Evolutionary conservation across 768 basidiomycete species (phyloP).

Genomic region (Psilocybe sp.): DNA sequence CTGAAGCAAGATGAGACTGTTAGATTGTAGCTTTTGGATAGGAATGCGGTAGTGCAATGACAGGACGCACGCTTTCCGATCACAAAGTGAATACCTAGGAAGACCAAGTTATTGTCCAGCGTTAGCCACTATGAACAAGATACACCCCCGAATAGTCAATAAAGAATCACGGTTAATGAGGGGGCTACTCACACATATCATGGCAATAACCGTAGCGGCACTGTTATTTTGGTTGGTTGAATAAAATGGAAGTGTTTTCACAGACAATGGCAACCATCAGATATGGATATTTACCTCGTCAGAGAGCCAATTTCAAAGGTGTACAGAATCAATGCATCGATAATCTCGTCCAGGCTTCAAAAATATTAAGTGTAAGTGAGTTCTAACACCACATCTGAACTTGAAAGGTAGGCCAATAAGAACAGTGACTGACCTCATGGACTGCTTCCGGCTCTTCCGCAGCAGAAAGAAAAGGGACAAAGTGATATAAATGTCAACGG

Average conservation of each 20-base stretch:
- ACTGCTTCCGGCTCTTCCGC: slow-evolving; percentile 30
- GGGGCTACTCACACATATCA: slow-evolving; percentile 39
- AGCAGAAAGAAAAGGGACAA: slow-evolving; percentile 40
- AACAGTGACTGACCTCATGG: slow-evolving; percentile 29
- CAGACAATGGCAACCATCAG: neutral
- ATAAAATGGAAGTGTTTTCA: neutral
- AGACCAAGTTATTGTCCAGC: slow-evolving; percentile 39
- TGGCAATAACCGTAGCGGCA: slow-evolving; percentile 39
- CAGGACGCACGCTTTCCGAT: slow-evolving; percentile 39
- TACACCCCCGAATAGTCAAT: slow-evolving; percentile 1
- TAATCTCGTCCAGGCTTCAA: slow-evolving; percentile 35
- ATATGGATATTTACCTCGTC: slow-evolving; percentile 32
- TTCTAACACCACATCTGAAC: neutral
- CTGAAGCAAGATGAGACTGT: slow-evolving; percentile 18
- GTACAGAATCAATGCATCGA: slow-evolving; percentile 44
- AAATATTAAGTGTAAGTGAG: too few species aligned
- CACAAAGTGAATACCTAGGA: slow-evolving; percentile 45
- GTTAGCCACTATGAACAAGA: slow-evolving; percentile 41
- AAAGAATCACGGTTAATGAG: neutral
- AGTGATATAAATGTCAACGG: slow-evolving; percentile 45
- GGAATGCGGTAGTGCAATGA: neutral
- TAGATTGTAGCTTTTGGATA: neutral
- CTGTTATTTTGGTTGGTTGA: slow-evolving; percentile 11
- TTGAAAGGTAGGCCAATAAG: neutral
- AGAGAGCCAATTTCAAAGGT: slow-evolving; percentile 49